Evolutionary conservation across 495 filamentous ascomycete species (phyloP).

Genomic region (Annulohypoxylon maeteangense): DNA sequence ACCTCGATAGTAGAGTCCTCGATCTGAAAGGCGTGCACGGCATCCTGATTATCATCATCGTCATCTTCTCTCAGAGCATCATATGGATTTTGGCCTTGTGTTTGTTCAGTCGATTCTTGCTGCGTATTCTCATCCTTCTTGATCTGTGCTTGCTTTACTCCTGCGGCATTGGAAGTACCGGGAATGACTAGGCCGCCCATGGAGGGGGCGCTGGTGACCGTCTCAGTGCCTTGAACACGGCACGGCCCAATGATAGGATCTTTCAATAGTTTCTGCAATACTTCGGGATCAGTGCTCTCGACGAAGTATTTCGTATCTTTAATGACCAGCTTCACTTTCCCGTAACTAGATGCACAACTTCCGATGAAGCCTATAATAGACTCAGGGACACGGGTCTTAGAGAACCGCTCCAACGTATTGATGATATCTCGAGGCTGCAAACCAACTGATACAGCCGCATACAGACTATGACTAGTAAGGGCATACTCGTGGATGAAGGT

Average conservation of each 20-base stretch:
- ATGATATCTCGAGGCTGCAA: slow-evolving; percentile 90
- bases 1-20: slow-evolving; percentile 77
- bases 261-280: slow-evolving; percentile 84
- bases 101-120: slow-evolving; percentile 49
- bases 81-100: slow-evolving; percentile 52
- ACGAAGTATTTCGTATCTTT: slow-evolving; percentile 95
- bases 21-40: slow-evolving; percentile 97
- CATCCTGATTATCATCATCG: slow-evolving; percentile 87
- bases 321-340: slow-evolving; percentile 93
- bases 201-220: slow-evolving; percentile 84
- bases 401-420: slow-evolving; percentile 82
- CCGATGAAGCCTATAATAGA: slow-evolving; percentile 83
- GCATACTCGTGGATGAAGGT: slow-evolving; percentile 92
- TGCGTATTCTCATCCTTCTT: slow-evolving; percentile 52
- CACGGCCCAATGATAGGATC: slow-evolving; percentile 58
- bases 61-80: slow-evolving; percentile 81
- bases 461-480: slow-evolving; percentile 89
- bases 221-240: slow-evolving; percentile 65
- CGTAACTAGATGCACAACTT: slow-evolving; percentile 86
- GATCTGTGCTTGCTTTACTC: slow-evolving; percentile 72
- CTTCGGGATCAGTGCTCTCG: slow-evolving; percentile 85
- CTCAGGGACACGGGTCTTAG: slow-evolving; percentile 84
- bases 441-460: slow-evolving; percentile 94
- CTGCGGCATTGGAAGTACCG: slow-evolving; percentile 92
- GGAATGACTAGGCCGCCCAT: slow-evolving; percentile 93